phyloP scores from a whole-genome alignment of 1,284 basidiomycete species.

The Trichosporon sp. region DNA sequence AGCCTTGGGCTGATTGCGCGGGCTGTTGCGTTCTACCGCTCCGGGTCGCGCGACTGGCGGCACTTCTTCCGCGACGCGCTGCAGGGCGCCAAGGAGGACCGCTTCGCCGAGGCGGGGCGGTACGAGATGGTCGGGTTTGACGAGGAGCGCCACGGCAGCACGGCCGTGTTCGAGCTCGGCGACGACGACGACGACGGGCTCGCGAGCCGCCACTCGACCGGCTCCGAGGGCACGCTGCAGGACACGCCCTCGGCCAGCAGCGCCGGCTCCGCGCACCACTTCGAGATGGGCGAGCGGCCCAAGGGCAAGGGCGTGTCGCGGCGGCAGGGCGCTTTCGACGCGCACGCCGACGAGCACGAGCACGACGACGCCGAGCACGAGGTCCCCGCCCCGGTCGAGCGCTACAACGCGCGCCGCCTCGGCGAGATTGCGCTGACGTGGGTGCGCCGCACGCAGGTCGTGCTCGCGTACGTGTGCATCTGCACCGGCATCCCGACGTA shows the following conservation, averaged over 20 bases:
- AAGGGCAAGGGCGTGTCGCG: neutral
- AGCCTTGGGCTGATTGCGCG: slow-evolving; percentile 36
- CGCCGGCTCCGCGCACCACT: slow-evolving; percentile 8
- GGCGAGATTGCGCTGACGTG: slow-evolving; percentile 33
- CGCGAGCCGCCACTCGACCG: slow-evolving; percentile 37
- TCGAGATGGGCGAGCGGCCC: slow-evolving; percentile 20
- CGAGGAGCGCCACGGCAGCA: slow-evolving; percentile 5
- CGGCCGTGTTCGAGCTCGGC: slow-evolving; percentile 20
- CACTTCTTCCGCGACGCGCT: slow-evolving; percentile 28
- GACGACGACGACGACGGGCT: slow-evolving; percentile 22
- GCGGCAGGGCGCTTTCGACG: slow-evolving; percentile 29
- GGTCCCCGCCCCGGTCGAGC: neutral
- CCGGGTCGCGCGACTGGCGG: slow-evolving; percentile 26
- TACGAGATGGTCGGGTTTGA: slow-evolving; percentile 41
- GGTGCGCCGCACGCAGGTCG: slow-evolving; percentile 36
- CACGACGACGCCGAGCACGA: slow-evolving; percentile 3
- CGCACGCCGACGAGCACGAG: slow-evolving; percentile 14
- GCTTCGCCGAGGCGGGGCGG: slow-evolving; percentile 17
- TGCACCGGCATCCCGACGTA: slow-evolving; percentile 35
- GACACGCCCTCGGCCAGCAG: slow-evolving; percentile 40
- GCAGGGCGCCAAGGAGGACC: slow-evolving; percentile 12
- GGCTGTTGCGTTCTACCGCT: slow-evolving; percentile 24
- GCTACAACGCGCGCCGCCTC: slow-evolving; percentile 5
- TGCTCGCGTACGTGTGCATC: slow-evolving; percentile 40
- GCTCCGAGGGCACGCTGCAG: slow-evolving; percentile 66